These are phyloP conservation scores for Steccherinum ochraceum DNA, from an alignment of 768 basidiomycete species.

Conservation along the genomic window DNA sequence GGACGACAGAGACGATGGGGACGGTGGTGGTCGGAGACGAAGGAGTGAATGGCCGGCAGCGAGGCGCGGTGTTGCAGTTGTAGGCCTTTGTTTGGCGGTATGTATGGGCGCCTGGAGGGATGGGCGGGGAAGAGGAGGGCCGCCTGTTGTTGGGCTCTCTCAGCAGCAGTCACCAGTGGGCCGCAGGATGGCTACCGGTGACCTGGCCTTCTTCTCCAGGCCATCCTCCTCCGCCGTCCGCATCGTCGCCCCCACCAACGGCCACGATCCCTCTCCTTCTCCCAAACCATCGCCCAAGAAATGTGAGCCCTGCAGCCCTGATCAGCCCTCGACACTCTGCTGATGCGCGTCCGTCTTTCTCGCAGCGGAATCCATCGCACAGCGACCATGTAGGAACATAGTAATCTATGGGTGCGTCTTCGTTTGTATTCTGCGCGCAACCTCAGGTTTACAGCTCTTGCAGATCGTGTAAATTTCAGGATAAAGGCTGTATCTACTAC, in stretches of 20 bases:
- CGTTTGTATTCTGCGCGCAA: neutral
- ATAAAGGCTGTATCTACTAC: conserved; percentile 79
- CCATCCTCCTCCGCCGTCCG: conserved; percentile 60
- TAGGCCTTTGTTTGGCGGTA: neutral
- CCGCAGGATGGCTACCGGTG: conserved; percentile 20
- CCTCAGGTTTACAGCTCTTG: neutral
- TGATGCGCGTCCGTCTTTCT: conserved; percentile 9
- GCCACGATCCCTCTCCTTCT: conserved; percentile 30
- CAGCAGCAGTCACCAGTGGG: conserved; percentile 3
- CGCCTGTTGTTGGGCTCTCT: neutral
- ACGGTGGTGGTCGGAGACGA: no score
- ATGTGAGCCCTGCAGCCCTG: conserved; percentile 19
- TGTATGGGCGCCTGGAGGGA: neutral
- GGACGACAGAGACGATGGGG: no score
- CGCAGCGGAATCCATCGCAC: conserved; percentile 54
- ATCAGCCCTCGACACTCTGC: conserved; percentile 3
- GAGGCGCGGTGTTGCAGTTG: neutral
- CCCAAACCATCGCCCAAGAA: conserved; percentile 43
- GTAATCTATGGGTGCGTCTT: conserved; percentile 75
- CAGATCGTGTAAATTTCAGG: conserved; percentile 81
- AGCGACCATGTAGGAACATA: conserved; percentile 80
- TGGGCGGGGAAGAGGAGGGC: no score
- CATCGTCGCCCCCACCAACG: conserved; percentile 58
- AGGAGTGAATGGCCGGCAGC: no score
- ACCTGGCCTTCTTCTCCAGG: conserved; percentile 67